These are phyloP conservation scores for Sclerotinia spermophila DNA, from an alignment of 2,329 filamentous ascomycete genomes.

Conservation along the genomic window DNA sequence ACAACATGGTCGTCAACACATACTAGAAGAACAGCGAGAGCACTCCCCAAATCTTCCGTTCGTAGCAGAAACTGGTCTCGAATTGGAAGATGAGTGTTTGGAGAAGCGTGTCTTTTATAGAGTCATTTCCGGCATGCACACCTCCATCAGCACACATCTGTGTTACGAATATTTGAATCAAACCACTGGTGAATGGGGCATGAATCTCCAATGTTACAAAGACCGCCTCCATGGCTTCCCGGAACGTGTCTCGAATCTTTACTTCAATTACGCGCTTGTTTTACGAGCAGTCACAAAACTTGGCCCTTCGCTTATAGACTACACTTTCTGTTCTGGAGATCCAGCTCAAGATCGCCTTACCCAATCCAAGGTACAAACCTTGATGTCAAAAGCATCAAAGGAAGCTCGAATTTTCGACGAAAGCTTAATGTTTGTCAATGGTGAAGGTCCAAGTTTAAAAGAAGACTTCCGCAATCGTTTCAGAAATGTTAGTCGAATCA, in stretches of 20 bases:
- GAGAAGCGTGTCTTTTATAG: slow-evolving; percentile 99
- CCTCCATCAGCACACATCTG: slow-evolving; percentile 91
- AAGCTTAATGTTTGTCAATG: slow-evolving; percentile 86
- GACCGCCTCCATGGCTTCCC: slow-evolving; percentile 78
- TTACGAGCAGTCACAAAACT: slow-evolving; percentile 89
- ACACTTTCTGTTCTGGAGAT: slow-evolving; percentile 92
- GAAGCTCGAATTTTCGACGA: slow-evolving; percentile 89
- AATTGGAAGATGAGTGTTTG: slow-evolving; percentile 85
- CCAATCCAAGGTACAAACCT: slow-evolving; percentile 73
- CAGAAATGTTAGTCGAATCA: slow-evolving; percentile 90
- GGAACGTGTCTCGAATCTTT: slow-evolving; percentile 92
- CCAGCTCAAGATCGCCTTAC: slow-evolving; percentile 72
- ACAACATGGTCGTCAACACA: slow-evolving; percentile 56
- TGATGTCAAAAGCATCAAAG: slow-evolving; percentile 67
- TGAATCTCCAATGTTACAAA: slow-evolving; percentile 86
- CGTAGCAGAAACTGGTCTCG: slow-evolving; percentile 61
- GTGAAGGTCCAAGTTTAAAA: slow-evolving; percentile 73
- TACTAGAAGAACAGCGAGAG: slow-evolving; percentile 58
- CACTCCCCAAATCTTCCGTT: slow-evolving; percentile 52
- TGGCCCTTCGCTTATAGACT: slow-evolving; percentile 70
- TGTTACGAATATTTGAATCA: slow-evolving; percentile 97
- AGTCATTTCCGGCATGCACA: slow-evolving; percentile 95
- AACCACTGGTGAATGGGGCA: slow-evolving; percentile 87
- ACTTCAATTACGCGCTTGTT: slow-evolving; percentile 98
- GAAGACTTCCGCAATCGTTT: slow-evolving; percentile 98